phyloP scores from a whole-genome alignment of 169 alveolate species.

The Plasmodium reichenowi region DNA sequence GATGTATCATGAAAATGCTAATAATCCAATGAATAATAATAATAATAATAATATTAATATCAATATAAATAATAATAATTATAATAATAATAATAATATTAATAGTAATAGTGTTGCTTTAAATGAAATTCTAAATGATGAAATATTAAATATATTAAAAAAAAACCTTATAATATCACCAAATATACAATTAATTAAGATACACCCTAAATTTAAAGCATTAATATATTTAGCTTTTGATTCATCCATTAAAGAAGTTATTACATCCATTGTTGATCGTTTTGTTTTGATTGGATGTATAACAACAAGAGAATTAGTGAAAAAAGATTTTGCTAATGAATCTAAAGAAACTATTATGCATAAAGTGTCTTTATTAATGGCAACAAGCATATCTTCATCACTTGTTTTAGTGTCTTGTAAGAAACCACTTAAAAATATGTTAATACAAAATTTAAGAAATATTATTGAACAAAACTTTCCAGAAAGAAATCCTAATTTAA shows the following conservation, averaged over 20 bases:
- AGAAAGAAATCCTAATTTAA: constrained; percentile 68
- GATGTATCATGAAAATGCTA: neutral
- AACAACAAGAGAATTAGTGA: constrained; percentile 94
- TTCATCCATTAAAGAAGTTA: constrained; percentile 61
- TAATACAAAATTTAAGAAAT: constrained; percentile 74
- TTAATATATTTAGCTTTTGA: constrained; percentile 63
- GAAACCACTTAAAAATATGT: constrained; percentile 88
- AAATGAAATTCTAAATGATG: constrained; percentile 47
- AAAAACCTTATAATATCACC: constrained; percentile 51
- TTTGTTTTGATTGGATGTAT: constrained; percentile 94
- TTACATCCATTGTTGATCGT: constrained; percentile 78
- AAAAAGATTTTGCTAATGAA: constrained; percentile 96
- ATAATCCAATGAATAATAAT: constrained; percentile 1
- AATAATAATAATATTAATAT: neutral
- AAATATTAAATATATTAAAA: constrained; percentile 45
- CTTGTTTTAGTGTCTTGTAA: constrained; percentile 94
- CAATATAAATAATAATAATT: neutral
- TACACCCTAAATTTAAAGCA: constrained; percentile 23
- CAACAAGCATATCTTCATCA: constrained; percentile 92
- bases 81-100: neutral
- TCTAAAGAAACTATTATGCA: constrained; percentile 90
- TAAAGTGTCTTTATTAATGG: constrained; percentile 92
- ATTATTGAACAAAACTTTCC: constrained; percentile 28
- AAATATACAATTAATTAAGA: constrained; percentile 22
- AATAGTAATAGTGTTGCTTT: constrained; percentile 7